Conservation (phyloP, 2,329 filamentous ascomycete species). For the Lecanicillium sp. region DNA sequence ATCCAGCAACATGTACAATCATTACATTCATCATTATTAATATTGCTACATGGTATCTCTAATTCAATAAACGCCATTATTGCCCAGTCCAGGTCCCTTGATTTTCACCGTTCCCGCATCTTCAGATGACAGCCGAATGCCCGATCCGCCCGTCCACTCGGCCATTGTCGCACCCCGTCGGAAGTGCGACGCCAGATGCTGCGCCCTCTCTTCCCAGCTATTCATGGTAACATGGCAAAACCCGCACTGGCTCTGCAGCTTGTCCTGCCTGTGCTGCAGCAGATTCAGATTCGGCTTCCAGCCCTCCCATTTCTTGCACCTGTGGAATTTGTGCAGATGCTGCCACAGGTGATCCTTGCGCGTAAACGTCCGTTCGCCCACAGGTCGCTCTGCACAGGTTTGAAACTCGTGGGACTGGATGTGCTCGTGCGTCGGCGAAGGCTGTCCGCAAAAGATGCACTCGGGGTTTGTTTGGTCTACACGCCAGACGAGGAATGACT, state of each 20-base stretch:
- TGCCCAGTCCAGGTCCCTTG: neutral
- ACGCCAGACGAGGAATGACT: slow-evolving; percentile 38
- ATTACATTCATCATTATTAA: too few relatives aligned
- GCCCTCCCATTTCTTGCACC: slow-evolving; percentile 35
- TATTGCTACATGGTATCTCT: too few relatives aligned
- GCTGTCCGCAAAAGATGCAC: slow-evolving; percentile 30
- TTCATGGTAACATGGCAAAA: slow-evolving; percentile 18
- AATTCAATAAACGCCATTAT: too few relatives aligned
- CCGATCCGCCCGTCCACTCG: slow-evolving; percentile 6
- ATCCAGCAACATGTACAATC: too few relatives aligned
- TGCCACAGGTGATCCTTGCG: slow-evolving; percentile 35
- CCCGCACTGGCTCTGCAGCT: slow-evolving; percentile 19
- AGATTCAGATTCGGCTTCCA: slow-evolving; percentile 36
- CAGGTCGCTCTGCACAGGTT: slow-evolving; percentile 39
- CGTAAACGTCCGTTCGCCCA: slow-evolving; percentile 32
- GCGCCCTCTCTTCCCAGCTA: slow-evolving; percentile 19
- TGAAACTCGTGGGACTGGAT: slow-evolving; percentile 32
- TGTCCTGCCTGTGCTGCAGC: slow-evolving; percentile 21
- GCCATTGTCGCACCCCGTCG: slow-evolving; percentile 20
- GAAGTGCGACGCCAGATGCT: slow-evolving; percentile 22
- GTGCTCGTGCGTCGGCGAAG: slow-evolving; percentile 25
- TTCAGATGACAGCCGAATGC: slow-evolving; percentile 3
- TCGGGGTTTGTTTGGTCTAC: slow-evolving; percentile 33
- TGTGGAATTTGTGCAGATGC: slow-evolving; percentile 33
- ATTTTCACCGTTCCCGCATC: neutral